Conservation (phyloP, 169 alveolate genomes). For the Plasmodium coatneyi region DNA sequence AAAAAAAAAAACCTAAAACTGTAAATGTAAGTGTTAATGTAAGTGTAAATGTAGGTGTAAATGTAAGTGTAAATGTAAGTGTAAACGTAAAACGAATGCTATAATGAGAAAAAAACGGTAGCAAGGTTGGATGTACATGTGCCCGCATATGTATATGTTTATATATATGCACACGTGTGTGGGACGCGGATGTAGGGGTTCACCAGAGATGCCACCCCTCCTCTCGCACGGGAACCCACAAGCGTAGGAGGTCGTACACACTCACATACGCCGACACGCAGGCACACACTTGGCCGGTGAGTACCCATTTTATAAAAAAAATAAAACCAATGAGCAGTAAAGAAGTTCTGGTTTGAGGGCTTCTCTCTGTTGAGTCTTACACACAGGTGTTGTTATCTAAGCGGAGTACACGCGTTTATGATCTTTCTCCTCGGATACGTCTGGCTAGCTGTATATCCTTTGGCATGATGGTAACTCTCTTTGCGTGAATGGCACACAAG, state of each 20-base stretch:
- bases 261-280: not conserved
- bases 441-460: constrained; percentile 99
- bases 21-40: no score
- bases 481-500: constrained; percentile 99
- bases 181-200: constrained; percentile 61
- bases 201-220: not conserved
- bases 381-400: not conserved
- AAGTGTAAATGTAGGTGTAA: no score
- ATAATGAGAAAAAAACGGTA: constrained; percentile 29
- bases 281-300: not conserved
- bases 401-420: constrained; percentile 64
- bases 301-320: constrained; percentile 2
- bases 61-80: no score
- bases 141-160: constrained; percentile 59
- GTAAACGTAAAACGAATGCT: constrained; percentile 69
- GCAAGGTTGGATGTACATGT: constrained; percentile 10
- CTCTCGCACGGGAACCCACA: not conserved
- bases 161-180: constrained; percentile 11
- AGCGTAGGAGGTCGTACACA: not conserved
- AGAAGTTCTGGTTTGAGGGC: not conserved
- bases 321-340: not conserved
- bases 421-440: constrained; percentile 98
- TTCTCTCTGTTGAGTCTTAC: not conserved
- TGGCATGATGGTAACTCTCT: constrained; percentile 99
- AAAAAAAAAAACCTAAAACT: constrained; percentile 47